Evolutionary conservation across 305 asterid genomes (phyloP).

Genomic region (Fraxinus dipetala): DNA sequence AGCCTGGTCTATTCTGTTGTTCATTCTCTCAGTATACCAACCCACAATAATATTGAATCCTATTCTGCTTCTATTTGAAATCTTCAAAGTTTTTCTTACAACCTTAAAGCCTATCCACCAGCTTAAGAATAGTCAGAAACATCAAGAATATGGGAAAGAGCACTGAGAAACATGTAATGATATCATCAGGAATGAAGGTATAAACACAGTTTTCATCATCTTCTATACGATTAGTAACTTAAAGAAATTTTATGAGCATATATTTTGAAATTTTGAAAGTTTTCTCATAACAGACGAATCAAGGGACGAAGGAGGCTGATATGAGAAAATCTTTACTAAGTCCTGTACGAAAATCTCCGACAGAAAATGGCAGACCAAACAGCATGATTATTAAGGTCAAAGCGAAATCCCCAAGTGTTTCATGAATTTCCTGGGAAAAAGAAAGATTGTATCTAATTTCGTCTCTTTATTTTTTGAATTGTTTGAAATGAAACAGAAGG

Average conservation of each 20-base stretch:
- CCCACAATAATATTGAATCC: not conserved
- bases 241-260: not conserved
- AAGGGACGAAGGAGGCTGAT: constrained; percentile 39
- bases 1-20: constrained; percentile 4
- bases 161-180: constrained; percentile 23
- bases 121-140: constrained; percentile 27
- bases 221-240: not conserved
- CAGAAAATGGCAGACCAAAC: constrained; percentile 47
- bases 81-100: not conserved
- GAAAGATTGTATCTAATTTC: constrained; percentile 2
- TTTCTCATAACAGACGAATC: constrained; percentile 8
- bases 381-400: constrained; percentile 55
- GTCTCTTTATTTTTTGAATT: not conserved
- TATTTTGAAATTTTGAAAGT: not conserved
- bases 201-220: not conserved
- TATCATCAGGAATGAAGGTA: constrained; percentile 36
- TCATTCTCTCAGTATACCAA: not conserved
- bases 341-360: constrained; percentile 26
- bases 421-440: not conserved
- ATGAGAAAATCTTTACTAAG: constrained; percentile 36
- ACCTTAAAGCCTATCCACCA: constrained; percentile 14
- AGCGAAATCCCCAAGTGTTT: not conserved
- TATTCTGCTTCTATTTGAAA: constrained; percentile 4
- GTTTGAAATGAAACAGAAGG: constrained; percentile 34
- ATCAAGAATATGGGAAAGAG: constrained; percentile 30